Conservation (phyloP, 1,284 basidiomycete genomes). For the Ustilago trichophora region DNA sequence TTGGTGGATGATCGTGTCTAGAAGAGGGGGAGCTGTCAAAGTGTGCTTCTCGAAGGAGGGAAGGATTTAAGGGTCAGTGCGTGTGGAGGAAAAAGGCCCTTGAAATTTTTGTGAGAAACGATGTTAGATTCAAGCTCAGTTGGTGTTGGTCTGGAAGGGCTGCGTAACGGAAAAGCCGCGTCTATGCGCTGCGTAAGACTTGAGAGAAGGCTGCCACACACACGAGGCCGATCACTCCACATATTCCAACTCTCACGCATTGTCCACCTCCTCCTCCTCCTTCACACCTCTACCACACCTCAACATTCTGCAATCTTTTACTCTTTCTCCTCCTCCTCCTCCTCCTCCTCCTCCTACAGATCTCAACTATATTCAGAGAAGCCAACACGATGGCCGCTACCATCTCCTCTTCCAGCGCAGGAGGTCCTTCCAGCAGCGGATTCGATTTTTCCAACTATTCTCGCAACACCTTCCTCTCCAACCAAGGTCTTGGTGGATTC, state of each 20-base stretch:
- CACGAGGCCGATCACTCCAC: conserved; percentile 49
- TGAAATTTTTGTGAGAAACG: too few species aligned
- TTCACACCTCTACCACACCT: neutral
- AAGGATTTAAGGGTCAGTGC: too few species aligned
- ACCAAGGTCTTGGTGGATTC: conserved; percentile 71
- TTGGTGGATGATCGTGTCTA: neutral
- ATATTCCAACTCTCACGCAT: conserved; percentile 10
- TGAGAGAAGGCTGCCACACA: too few species aligned
- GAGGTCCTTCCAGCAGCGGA: conserved; percentile 66
- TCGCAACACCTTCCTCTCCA: conserved; percentile 82
- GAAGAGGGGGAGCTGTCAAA: conserved; percentile 12
- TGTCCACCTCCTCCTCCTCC: conserved; percentile 10
- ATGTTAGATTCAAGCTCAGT: too few species aligned
- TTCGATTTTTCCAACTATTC: conserved; percentile 78
- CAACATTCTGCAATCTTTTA: neutral
- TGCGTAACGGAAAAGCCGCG: conserved; percentile 13
- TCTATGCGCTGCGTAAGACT: conserved; percentile 4
- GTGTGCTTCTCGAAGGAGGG: conserved; percentile 1
- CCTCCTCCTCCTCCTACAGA: neutral
- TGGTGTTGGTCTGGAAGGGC: too few species aligned
- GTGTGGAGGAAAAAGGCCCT: too few species aligned
- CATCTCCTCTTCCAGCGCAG: neutral
- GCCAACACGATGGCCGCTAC: conserved; percentile 14
- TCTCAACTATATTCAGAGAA: conserved; percentile 1
- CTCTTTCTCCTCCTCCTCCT: neutral